phyloP scores from a whole-genome alignment of 2,329 filamentous ascomycete species.

The Fusarium sp. region DNA sequence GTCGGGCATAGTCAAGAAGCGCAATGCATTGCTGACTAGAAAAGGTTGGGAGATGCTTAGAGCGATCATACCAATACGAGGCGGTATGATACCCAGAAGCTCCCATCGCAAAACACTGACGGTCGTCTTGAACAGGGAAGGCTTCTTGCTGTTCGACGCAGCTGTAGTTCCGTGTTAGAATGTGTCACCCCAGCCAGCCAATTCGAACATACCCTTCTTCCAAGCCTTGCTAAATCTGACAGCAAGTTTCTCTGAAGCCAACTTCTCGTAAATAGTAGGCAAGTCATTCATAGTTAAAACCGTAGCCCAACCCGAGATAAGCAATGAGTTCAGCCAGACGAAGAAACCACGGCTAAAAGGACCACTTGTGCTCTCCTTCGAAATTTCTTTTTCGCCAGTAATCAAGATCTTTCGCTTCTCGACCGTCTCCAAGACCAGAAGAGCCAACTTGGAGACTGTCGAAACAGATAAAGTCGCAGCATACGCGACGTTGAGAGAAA shows the following conservation, averaged over 20 bases:
- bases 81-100: slow-evolving; percentile 48
- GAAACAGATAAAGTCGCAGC: slow-evolving; percentile 43
- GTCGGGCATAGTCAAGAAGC: slow-evolving; percentile 44
- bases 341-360: slow-evolving; percentile 50
- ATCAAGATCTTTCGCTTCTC: slow-evolving; percentile 50
- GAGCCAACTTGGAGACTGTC: slow-evolving; percentile 39
- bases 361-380: slow-evolving; percentile 62
- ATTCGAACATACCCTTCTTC: slow-evolving; percentile 35
- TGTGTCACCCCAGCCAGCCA: too few relatives aligned
- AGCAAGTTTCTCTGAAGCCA: slow-evolving; percentile 47
- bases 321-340: slow-evolving; percentile 56
- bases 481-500: slow-evolving; percentile 42
- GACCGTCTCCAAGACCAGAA: slow-evolving; percentile 47
- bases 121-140: slow-evolving; percentile 46
- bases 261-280: slow-evolving; percentile 48
- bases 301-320: slow-evolving; percentile 60
- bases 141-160: slow-evolving; percentile 33
- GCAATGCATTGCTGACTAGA: slow-evolving; percentile 46
- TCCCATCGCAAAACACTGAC: slow-evolving; percentile 46
- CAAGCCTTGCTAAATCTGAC: slow-evolving; percentile 40
- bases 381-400: slow-evolving; percentile 55
- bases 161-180: slow-evolving; percentile 22
- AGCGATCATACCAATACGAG: slow-evolving; percentile 46
- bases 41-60: slow-evolving; percentile 50
- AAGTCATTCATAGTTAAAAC: slow-evolving; percentile 46